phyloP scores from a whole-genome alignment of 345 rosid species.

The Eucalyptus pauciflora region DNA sequence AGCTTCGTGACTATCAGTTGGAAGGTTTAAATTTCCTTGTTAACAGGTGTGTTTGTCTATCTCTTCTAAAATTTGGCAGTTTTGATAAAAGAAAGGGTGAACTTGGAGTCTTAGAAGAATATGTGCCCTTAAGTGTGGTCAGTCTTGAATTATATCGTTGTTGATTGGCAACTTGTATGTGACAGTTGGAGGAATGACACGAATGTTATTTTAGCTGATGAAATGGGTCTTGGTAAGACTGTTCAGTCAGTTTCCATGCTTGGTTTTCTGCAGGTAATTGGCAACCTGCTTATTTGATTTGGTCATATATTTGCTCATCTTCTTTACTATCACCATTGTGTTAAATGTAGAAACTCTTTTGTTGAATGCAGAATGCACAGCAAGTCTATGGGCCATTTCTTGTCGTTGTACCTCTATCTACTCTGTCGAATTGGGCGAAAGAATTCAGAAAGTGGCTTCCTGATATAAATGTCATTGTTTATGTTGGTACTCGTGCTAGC shows the following conservation, averaged over 20 bases:
- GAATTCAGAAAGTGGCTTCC: slow-evolving; percentile 99
- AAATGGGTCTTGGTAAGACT: slow-evolving; percentile 99
- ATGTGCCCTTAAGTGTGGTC: background rate
- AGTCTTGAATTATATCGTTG: background rate
- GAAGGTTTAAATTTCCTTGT: slow-evolving; percentile 98
- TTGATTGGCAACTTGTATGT: background rate
- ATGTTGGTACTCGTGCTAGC: slow-evolving; percentile 98
- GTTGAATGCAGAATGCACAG: slow-evolving; percentile 60
- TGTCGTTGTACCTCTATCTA: slow-evolving; percentile 96
- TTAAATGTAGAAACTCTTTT: background rate
- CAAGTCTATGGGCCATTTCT: slow-evolving; percentile 98
- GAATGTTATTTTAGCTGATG: slow-evolving; percentile 99
- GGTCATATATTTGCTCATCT: background rate
- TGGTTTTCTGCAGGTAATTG: slow-evolving; percentile 86
- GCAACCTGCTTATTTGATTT: background rate
- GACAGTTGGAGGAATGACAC: slow-evolving; percentile 98
- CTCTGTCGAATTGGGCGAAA: slow-evolving; percentile 98
- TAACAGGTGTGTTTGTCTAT: slow-evolving; percentile 55
- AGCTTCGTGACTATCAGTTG: slow-evolving; percentile 95
- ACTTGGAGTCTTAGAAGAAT: background rate
- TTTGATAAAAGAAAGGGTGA: background rate
- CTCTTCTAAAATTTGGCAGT: background rate
- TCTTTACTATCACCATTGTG: background rate
- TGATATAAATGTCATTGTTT: slow-evolving; percentile 78
- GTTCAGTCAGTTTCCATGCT: slow-evolving; percentile 99